Conservation (phyloP, 345 rosid genomes). For the Linum usitatissimum region DNA sequence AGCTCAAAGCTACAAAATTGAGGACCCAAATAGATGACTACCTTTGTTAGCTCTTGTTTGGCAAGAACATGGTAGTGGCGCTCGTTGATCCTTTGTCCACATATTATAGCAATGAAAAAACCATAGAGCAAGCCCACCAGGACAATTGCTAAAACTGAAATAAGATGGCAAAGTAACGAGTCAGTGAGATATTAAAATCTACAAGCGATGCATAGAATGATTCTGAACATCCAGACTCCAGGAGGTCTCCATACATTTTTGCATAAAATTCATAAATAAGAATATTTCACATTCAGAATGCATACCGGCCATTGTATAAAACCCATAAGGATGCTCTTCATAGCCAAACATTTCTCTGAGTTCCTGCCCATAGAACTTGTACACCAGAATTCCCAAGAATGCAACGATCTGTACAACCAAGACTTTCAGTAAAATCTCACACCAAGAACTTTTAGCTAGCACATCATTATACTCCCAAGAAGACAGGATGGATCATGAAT, state of each 20-base stretch:
- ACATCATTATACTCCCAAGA: background rate
- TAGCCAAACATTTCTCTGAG: constrained; percentile 96
- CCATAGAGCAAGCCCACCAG: constrained; percentile 98
- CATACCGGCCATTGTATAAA: constrained; percentile 92
- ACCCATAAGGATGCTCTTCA: constrained; percentile 96
- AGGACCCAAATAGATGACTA: constrained; percentile 4
- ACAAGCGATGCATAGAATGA: background rate
- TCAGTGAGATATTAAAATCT: background rate
- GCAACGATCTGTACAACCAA: constrained; percentile 70
- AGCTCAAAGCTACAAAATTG: background rate
- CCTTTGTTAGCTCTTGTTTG: constrained; percentile 98
- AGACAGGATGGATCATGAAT: background rate
- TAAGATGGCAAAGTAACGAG: background rate
- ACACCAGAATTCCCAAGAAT: constrained; percentile 76
- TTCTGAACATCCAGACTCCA: background rate
- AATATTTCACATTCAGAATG: background rate
- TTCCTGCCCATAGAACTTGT: constrained; percentile 92
- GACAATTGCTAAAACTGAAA: constrained; percentile 79
- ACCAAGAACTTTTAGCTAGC: background rate
- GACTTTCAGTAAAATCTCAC: constrained; percentile 4
- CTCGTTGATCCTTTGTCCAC: constrained; percentile 96
- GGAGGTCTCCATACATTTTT: background rate
- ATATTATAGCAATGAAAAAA: constrained; percentile 94
- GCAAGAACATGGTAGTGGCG: constrained; percentile 97
- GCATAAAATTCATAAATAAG: background rate